Percentiles rank a stretch among this genome's conserved stretches.
Evolutionary conservation across 495 filamentous ascomycete genomes (phyloP).

Genomic region (Chaetomium fimeti): DNA sequence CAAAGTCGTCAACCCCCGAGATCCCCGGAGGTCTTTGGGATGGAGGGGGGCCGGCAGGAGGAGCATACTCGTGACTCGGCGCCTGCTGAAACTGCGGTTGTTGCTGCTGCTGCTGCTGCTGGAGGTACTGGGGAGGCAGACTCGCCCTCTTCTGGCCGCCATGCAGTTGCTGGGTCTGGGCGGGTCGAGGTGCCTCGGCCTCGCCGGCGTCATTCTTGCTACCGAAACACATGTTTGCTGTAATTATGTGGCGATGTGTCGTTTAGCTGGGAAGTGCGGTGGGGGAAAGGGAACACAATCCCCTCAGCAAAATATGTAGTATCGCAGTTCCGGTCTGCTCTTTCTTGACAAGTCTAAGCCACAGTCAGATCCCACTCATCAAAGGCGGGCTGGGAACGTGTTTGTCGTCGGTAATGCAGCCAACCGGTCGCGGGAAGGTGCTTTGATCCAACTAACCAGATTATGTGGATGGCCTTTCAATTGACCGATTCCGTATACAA

Average conservation of each 20-base stretch:
- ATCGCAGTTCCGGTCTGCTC: not conserved
- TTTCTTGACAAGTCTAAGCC: not conserved
- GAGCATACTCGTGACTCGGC: conserved; percentile 25
- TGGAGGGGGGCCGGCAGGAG: conserved; percentile 40
- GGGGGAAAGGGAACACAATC: not conserved
- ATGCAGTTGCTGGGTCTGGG: conserved; percentile 29
- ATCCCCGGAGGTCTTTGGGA: conserved; percentile 22
- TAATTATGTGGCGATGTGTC: not conserved
- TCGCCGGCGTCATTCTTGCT: conserved; percentile 36
- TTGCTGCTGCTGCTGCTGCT: conserved; percentile 26
- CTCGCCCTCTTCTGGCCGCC: conserved; percentile 23
- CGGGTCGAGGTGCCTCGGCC: conserved; percentile 31
- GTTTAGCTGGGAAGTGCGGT: not conserved
- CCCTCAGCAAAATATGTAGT: not conserved
- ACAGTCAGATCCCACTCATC: not conserved
- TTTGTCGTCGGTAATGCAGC: not conserved
- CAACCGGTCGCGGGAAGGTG: not conserved
- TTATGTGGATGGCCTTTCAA: not conserved
- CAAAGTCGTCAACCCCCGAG: conserved; percentile 28
- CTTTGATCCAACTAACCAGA: not conserved
- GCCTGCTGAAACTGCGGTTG: too few relatives aligned
- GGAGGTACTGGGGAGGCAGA: conserved; percentile 23
- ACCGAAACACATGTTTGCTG: conserved; percentile 46
- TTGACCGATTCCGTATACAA: not conserved
- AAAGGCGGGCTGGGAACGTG: not conserved